Base-by-base conservation (phyloP, 306 rosid genomes). In the barrel medic (Medicago truncatula) region DNA sequence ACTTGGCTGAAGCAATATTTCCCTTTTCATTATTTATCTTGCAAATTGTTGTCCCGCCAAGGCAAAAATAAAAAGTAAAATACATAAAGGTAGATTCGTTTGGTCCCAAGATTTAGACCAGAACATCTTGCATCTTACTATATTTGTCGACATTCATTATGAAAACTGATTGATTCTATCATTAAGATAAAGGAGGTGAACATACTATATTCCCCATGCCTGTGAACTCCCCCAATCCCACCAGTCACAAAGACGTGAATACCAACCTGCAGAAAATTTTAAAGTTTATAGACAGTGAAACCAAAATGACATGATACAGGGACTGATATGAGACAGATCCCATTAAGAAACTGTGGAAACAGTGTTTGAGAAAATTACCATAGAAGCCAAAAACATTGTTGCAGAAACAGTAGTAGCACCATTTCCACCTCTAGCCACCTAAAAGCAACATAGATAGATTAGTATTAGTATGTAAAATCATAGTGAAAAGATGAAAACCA, bases 351-450 rank as follows among this genome's bases (percentile, higher is more conserved):
- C 57, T 31, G 66, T 56, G 52, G 70, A 72, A 12, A 59, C 8
- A 11, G 40, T 70, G 41, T 56, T 23, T 5, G 9, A 61, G 60
- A 78, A 74, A 66, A 59, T 81, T 85, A 94, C 97, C 96, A 41
- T 74, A 62, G 92, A 86, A 65, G 97, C 97, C 49, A 94, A 83
- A 81, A 90, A 79, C 97, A 94, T 94, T 50, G 98, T 82, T 62
- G 92, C 97, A 79, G 97, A 90, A 83, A 94, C 96, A 76, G 96
- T 94, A 74, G 98, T 92, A 47, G 97, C 95, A 71, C 98, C 97
- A 80, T 87, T 92, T 74, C 92, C 91, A 84, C 90, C 77, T 14
- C 82, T 80, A 38, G 95, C 96, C 78, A 94, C 96, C 98, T 94
- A 43, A 75, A 70, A 74, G 58, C 39, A 44, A 50, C 77, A 57